Evolutionary conservation across 2,329 filamentous ascomycete species (phyloP), one percentile per base, ranked within the genome.

Genomic region (Clonostachys solani): DNA sequence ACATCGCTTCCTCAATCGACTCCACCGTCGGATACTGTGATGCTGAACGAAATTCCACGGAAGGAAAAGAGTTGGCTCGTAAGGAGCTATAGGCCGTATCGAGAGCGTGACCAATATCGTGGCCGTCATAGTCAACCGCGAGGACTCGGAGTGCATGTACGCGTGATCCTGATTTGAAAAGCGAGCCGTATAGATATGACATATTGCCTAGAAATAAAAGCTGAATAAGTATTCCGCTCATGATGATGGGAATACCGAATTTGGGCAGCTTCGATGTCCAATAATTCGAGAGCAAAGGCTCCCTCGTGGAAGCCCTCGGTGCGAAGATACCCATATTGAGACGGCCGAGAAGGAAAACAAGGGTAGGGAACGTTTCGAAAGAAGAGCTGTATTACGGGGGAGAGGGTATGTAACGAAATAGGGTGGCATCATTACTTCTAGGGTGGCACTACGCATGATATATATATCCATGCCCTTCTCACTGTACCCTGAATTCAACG

Each of bases 171-270:
- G 57, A 54, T 12, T 60, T 45, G 23, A 58, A 67, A 1, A 62
- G 44, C 2, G 62, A 49, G 2, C 66, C 66, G 36, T 64, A 68
- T n/a, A 68, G 56, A 35, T 67, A 68, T 5, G 44, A 45, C 44
- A 45, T 45, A 37, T 45, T 40, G 4, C 16, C 34, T 17, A 45
- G 35, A 16, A 45, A 45, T 12, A 36, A 4, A n/a, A 45, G 16
- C 9, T 34, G 44, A 3, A 45, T 16, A 17, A 38, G 33, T 17
- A 45, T n/a, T 13, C 16, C 44, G 13, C 17, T 34, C 8, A 15
- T 19, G 34, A 37, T 12, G 19, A 45, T 29, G 3, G 44, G 44
- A 6, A 38, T 23, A 5, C 38, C 13, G 18, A 17, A 16, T 16
- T 17, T 19, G 23, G 23, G 23, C 23, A 29, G 23, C 23, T 29